Base-by-base conservation (phyloP, 2,329 filamentous ascomycete genomes). In the Escovopsis sp. region DNA sequence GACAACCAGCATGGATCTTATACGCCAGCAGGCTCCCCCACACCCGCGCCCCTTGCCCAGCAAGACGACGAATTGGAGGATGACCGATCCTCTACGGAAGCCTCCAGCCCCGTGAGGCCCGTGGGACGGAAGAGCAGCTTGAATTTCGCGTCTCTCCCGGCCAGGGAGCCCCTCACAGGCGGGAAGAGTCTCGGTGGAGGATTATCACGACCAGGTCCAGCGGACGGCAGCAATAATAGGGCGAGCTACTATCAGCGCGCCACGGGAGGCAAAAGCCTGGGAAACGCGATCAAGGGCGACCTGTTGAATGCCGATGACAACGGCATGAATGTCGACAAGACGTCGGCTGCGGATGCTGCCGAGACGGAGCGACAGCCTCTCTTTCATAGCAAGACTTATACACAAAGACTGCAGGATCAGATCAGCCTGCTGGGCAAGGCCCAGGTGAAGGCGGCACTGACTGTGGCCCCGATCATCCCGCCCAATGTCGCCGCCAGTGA, bases 111-210 rank as follows among this genome's bases (percentile, higher is more conserved):
- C 0, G 74, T 81, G 33, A 70, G 83, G 45, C 79, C 80, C 2
- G 65, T 83, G 21, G 71, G 92, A 45, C 78, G 88, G 40, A 96
- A 96, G 65, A 94, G 87, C 58, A 96, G 88, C 53, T 68, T 98
- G 40, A 93, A 82, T 39, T 96, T 98, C 59, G 85, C 90, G 27
- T 85, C 90, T 14, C 66, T 98, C 11, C 90, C 90, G 21, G 87
- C 88, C 3, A 73, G 90, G 41, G 88, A 96, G 50, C 88, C 88
- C 26, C 64, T 96, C 35, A 75, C 76, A 23, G 73, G 72, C 13
- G 92, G 92, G 54, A 88, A 87, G 60, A 92, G 81, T 53, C 73
- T 86, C 49, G 86, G 78, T 13, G 68, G 70, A 15, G 69, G 83
- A 34, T 61, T 72, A 35, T 87, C 84, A 16, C 69, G 83, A 40